Conservation (phyloP, 495 filamentous ascomycete species). For the Hapsidospora chrysogenum region DNA sequence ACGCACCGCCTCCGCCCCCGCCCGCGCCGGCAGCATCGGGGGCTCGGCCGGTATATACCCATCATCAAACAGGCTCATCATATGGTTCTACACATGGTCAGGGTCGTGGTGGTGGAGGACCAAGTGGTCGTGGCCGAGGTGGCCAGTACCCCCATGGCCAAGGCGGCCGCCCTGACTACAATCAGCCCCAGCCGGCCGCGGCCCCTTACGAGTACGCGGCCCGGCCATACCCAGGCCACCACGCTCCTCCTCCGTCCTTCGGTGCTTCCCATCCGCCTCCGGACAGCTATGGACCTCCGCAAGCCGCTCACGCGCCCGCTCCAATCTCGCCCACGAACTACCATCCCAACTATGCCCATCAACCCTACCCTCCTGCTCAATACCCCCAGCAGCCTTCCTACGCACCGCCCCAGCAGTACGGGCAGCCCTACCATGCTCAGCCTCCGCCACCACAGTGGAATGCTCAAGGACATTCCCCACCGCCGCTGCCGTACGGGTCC, state of each 20-base stretch:
- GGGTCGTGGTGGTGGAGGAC: constrained; percentile 10
- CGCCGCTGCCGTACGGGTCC: constrained; percentile 29
- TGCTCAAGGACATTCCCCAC: background rate
- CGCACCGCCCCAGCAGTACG: constrained; percentile 16
- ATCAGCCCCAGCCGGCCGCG: background rate
- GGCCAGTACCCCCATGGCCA: constrained; percentile 10
- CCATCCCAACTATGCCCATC: constrained; percentile 34
- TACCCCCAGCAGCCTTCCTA: constrained; percentile 15
- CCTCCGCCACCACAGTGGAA: constrained; percentile 9
- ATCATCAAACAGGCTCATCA: constrained; percentile 7
- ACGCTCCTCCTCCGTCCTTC: constrained; percentile 11
- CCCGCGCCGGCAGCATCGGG: constrained; percentile 17
- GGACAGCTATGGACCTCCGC: constrained; percentile 10
- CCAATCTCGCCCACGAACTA: constrained; percentile 29
- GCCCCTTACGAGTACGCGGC: constrained; percentile 5
- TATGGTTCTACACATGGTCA: constrained; percentile 10
- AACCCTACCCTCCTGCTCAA: constrained; percentile 21
- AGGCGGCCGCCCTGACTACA: constrained; percentile 14
- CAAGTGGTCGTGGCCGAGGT: constrained; percentile 13
- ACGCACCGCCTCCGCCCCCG: constrained; percentile 37
- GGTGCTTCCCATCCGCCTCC: constrained; percentile 12
- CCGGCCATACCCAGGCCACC: constrained; percentile 10
- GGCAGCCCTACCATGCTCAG: constrained; percentile 11
- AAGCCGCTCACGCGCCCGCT: constrained; percentile 13
- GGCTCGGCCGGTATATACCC: no score